Conservation (phyloP, 1,284 basidiomycete species). For the Inonotus obliquus region DNA sequence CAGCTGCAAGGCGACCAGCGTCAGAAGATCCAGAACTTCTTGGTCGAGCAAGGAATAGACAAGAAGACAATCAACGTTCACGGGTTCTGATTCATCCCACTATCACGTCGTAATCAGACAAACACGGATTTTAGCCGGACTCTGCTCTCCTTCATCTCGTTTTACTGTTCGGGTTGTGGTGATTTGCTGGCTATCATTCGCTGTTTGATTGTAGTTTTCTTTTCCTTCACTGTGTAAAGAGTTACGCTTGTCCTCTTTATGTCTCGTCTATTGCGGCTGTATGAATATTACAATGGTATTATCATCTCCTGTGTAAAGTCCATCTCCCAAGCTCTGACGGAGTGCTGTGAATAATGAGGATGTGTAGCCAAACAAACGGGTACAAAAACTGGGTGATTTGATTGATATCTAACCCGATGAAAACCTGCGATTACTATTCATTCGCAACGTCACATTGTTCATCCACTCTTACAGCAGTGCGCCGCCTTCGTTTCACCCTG, state of each 20-base stretch:
- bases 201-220: neutral
- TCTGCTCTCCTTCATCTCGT: neutral
- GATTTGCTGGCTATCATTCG: neutral
- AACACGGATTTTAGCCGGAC: neutral
- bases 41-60: slow-evolving; percentile 72
- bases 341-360: neutral
- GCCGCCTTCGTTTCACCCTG: slow-evolving; percentile 21
- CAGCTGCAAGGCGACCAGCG: slow-evolving; percentile 99
- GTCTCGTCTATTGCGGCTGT: neutral
- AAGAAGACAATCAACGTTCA: slow-evolving; percentile 79
- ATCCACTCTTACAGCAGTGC: neutral
- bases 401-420: too few species aligned
- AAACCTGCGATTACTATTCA: neutral
- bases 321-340: neutral
- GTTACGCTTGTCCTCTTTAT: neutral
- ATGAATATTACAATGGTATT: neutral
- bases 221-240: neutral
- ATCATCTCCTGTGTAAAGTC: neutral
- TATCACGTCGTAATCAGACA: neutral
- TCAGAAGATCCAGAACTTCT: slow-evolving; percentile 84
- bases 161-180: neutral
- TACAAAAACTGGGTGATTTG: too few species aligned
- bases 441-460: neutral
- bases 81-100: slow-evolving; percentile 58
- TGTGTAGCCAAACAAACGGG: too few species aligned